Conservation (phyloP, 148 eudicot genomes). For the Silene latifolia region DNA sequence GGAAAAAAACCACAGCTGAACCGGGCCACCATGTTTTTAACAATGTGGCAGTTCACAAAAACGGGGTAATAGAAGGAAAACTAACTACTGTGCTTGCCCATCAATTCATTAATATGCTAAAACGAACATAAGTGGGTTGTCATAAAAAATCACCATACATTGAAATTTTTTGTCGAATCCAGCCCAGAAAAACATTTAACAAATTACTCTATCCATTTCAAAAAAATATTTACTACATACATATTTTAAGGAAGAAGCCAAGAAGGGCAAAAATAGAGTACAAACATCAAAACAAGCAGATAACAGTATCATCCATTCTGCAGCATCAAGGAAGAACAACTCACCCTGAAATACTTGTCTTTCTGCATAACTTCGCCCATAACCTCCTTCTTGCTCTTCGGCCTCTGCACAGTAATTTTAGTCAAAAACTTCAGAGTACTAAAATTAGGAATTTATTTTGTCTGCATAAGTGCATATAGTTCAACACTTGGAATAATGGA, state of each 20-base stretch:
- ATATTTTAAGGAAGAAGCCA: not conserved
- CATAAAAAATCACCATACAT: not conserved
- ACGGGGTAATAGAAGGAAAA: not conserved
- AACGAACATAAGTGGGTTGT: not conserved
- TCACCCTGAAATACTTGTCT: conserved; percentile 89
- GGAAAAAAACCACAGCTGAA: not conserved
- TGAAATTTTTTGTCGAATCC: not conserved
- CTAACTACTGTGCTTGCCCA: not conserved
- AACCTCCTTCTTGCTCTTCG: conserved; percentile 81
- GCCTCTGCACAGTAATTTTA: conserved; percentile 50
- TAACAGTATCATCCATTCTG: not conserved
- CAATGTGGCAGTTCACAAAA: not conserved
- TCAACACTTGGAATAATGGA: conserved; percentile 12
- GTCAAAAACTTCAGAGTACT: not conserved
- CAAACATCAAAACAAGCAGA: not conserved
- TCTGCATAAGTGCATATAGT: conserved; percentile 1
- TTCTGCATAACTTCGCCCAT: conserved; percentile 77
- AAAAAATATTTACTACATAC: not conserved
- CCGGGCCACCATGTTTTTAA: not conserved
- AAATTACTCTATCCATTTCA: not conserved
- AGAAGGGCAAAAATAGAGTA: not conserved
- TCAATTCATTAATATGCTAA: not conserved
- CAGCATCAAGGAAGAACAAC: conserved; percentile 4
- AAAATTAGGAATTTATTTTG: not conserved
- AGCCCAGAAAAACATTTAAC: not conserved